Percentiles rank a stretch among this genome's conserved stretches.
Evolutionary conservation across 768 basidiomycete genomes (phyloP).

Genomic region (Pulveroboletus ravenelii): DNA sequence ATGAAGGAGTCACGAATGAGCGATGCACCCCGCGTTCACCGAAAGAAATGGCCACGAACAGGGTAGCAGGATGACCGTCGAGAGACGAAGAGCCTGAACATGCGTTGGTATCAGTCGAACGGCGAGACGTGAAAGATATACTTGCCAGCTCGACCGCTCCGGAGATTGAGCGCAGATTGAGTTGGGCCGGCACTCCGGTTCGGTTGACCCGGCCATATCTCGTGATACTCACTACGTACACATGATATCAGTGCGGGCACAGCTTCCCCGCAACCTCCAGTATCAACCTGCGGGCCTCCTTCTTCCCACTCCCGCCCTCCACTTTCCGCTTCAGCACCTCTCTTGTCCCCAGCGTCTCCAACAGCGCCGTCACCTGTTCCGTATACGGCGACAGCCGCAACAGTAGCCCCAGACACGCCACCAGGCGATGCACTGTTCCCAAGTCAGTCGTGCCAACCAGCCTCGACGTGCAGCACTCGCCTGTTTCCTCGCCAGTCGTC

Average conservation of each 20-base stretch:
- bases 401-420: constrained; percentile 72
- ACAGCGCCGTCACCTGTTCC: constrained; percentile 50
- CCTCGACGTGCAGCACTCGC: constrained; percentile 38
- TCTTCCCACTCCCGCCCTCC: constrained; percentile 50
- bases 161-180: neutral
- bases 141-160: no score
- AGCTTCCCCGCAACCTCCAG: constrained; percentile 54
- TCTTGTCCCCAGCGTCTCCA: constrained; percentile 67
- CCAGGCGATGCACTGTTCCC: constrained; percentile 71
- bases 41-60: no score
- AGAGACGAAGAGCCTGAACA: constrained; percentile 13
- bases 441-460: constrained; percentile 1
- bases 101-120: neutral
- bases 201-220: no score
- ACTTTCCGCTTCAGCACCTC: constrained; percentile 57
- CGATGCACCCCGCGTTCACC: no score
- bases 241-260: constrained; percentile 17
- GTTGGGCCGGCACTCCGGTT: no score
- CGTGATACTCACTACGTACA: no score
- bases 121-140: neutral
- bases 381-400: constrained; percentile 71
- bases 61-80: constrained; percentile 11
- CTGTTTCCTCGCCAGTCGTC: constrained; percentile 70
- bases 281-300: constrained; percentile 61
- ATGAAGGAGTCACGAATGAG: neutral